Conservation (phyloP, 2,329 filamentous ascomycete species). For the Fonsecaea monophora region DNA sequence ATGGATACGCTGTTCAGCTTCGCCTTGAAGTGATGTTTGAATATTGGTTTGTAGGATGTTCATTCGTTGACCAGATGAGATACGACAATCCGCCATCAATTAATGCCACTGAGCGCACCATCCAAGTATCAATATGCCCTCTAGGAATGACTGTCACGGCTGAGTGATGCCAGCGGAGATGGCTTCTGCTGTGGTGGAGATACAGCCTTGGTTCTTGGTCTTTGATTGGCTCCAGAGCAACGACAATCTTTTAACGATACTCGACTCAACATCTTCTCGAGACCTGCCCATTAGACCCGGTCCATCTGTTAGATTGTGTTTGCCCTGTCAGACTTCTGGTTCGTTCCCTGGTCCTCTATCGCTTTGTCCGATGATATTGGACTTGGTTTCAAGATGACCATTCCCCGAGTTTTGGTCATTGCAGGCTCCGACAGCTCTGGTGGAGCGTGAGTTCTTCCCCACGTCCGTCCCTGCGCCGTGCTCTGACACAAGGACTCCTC, state of each 20-base stretch:
- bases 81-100: background rate
- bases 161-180: background rate
- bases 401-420: conserved; percentile 73
- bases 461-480: conserved; percentile 22
- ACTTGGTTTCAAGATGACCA: conserved; percentile 42
- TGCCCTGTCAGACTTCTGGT: background rate
- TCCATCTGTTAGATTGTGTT: background rate
- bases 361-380: background rate
- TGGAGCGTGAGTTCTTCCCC: conserved; percentile 72
- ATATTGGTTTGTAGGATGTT: background rate
- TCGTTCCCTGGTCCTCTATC: too few relatives aligned
- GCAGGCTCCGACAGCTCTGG: conserved; percentile 91
- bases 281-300: background rate
- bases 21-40: conserved; percentile 44
- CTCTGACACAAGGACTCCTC: conserved; percentile 21
- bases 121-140: background rate
- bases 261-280: background rate
- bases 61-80: conserved; percentile 3
- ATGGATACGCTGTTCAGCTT: conserved; percentile 86
- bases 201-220: background rate
- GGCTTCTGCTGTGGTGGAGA: background rate
- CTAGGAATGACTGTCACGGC: too few relatives aligned
- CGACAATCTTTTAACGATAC: background rate
- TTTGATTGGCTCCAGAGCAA: conserved; percentile 1
- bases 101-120: background rate